A percentile compares a stretch with the other conserved stretches of the same genome.
Evolutionary conservation across 2,329 filamentous ascomycete genomes (phyloP).

Genomic region (Atkinsonella hypoxylon): DNA sequence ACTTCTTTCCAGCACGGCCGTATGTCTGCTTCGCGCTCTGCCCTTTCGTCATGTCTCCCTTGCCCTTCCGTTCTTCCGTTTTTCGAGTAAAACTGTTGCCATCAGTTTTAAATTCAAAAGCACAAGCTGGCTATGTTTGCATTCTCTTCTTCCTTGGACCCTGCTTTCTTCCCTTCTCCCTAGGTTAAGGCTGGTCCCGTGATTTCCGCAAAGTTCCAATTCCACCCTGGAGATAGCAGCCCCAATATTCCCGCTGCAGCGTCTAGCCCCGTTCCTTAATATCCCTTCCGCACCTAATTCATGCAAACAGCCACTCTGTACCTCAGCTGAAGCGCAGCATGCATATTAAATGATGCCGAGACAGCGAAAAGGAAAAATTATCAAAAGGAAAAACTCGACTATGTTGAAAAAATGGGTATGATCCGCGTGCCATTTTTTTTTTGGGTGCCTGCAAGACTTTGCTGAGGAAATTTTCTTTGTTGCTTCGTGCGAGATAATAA

Average conservation of each 20-base stretch:
- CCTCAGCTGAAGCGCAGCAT: conserved; percentile 11
- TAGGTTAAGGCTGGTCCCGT: conserved; percentile 16
- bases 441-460: conserved; percentile 26
- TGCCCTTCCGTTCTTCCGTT: background rate
- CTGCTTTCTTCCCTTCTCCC: background rate
- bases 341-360: conserved; percentile 14
- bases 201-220: conserved; percentile 14
- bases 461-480: conserved; percentile 18
- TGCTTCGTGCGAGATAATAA: conserved; percentile 14
- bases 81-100: background rate
- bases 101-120: background rate
- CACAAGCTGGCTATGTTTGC: conserved; percentile 14
- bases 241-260: conserved; percentile 1
- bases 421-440: conserved; percentile 27
- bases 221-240: conserved; percentile 11
- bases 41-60: background rate
- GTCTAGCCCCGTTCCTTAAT: conserved; percentile 1
- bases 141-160: conserved; percentile 20
- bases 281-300: conserved; percentile 8
- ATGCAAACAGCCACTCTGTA: conserved; percentile 8
- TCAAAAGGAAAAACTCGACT: conserved; percentile 12
- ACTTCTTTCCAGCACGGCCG: background rate
- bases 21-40: background rate
- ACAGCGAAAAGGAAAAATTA: conserved; percentile 11
- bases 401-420: conserved; percentile 20